Conservation (phyloP, 2,329 filamentous ascomycete genomes). For the Bretziella fagacearum region DNA sequence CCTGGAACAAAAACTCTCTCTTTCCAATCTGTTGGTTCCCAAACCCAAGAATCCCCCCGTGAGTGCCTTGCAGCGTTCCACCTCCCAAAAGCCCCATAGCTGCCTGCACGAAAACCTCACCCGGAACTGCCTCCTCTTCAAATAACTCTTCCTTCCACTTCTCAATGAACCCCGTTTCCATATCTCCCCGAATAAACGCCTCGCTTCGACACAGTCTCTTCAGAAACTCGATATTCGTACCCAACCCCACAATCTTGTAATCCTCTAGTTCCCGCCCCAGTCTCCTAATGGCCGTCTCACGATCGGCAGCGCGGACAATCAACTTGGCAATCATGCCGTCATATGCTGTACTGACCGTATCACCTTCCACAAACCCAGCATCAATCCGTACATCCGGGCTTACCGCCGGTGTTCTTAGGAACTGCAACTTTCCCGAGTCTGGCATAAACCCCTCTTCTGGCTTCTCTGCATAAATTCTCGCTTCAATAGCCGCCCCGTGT, state of each 20-base stretch:
- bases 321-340: constrained; percentile 99
- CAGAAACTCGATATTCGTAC: constrained; percentile 93
- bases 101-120: constrained; percentile 73
- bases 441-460: constrained; percentile 85
- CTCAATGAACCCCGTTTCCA: constrained; percentile 92
- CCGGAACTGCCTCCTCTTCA: constrained; percentile 37
- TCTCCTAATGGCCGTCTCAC: constrained; percentile 68
- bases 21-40: background rate
- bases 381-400: constrained; percentile 72
- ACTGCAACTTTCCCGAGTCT: constrained; percentile 74
- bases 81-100: constrained; percentile 38
- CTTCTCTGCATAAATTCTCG: constrained; percentile 90
- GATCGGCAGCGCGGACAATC: constrained; percentile 67
- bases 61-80: background rate
- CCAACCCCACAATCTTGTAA: constrained; percentile 83
- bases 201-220: constrained; percentile 69
- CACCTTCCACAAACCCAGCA: constrained; percentile 78
- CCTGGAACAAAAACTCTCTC: constrained; percentile 4
- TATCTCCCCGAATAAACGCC: constrained; percentile 70
- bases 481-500: constrained; percentile 81
- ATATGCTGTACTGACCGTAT: constrained; percentile 85
- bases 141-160: constrained; percentile 76
- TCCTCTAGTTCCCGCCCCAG: constrained; percentile 63
- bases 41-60: constrained; percentile 1
- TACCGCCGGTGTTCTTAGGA: constrained; percentile 56